Evolutionary conservation across 176 grass and related monocot species (phyloP).

Genomic region (Chloris gayana): DNA sequence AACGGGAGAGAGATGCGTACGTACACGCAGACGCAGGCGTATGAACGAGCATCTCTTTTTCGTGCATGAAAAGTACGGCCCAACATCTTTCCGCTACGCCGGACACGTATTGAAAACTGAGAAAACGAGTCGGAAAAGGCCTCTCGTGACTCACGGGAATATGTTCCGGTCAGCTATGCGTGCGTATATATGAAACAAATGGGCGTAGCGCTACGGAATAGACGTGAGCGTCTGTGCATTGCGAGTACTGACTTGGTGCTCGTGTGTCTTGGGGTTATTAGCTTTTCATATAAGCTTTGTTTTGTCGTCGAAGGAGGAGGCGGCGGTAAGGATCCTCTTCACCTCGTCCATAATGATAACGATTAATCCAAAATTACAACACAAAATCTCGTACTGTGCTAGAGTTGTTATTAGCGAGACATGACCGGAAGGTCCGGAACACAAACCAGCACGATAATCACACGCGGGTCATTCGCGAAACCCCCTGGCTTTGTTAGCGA

Average conservation of each 20-base stretch:
- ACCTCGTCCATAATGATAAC: too few species aligned
- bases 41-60: neutral
- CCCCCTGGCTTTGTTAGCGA: conserved; percentile 42
- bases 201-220: neutral
- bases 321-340: too few species aligned
- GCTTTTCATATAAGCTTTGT: too few species aligned
- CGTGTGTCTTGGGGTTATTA: too few species aligned
- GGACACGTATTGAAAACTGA: neutral
- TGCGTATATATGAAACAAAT: neutral
- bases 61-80: conserved; percentile 33
- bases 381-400: too few species aligned
- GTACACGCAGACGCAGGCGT: neutral
- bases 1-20: neutral
- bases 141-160: neutral
- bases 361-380: neutral
- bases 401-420: neutral
- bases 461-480: conserved; percentile 14
- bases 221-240: too few species aligned
- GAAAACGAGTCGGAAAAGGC: neutral
- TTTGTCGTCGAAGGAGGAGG: neutral
- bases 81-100: conserved; percentile 29
- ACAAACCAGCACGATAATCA: conserved; percentile 14
- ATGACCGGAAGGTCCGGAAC: neutral
- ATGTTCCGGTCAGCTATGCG: neutral
- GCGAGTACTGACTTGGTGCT: too few species aligned